Evolutionary conservation across 129 eudicot species (phyloP), one percentile per base, ranked within the genome.

Genomic region (Flaveria trinervia): DNA sequence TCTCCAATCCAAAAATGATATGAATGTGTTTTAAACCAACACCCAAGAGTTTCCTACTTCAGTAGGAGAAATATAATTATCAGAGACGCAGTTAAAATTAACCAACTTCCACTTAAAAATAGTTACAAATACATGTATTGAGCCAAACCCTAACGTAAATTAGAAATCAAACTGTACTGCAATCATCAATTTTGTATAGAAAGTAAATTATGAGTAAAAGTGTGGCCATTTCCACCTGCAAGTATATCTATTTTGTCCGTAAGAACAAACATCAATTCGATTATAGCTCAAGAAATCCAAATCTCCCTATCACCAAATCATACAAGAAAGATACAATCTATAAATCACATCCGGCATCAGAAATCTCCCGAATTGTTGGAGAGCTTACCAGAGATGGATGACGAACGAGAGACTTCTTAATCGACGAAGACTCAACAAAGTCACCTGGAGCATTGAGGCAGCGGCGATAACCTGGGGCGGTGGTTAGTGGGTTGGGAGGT

Each of bases 371-470:
- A 54, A 48, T 43, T 12, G 46, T 4, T 12, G 33, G 17, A 80
- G 45, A 64, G 30, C 36, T 80, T 87, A 89, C 97, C 90, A 92
- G 74, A 68, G 97, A 89, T 0, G 86, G 85, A 64, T 89, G 97
- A 25, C 97, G 88, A 83, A 87, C 71, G 43, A 89, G 84, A 49
- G 92, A 78, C 90, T 83, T 89, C 36, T 86, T 77, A 7, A 83
- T 7, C 57, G 82, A 62, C 14, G 80, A 22, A 0, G 76, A 50
- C 23, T 55, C 64, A 22, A 56, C 69, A 65, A 41, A 70, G 45
- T 70, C 75, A 39, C 73, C 73, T 4, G 76, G 10, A 30, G 80
- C 80, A 67, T 75, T 83, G 60, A 79, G 56, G 77, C 77, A 80
- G n/a, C 77, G 83, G 20, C 86, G 82, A 79, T 70, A 79, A 17